phyloP scores from a whole-genome alignment of 2,329 filamentous ascomycete genomes.

The Albifimbria verrucaria region DNA sequence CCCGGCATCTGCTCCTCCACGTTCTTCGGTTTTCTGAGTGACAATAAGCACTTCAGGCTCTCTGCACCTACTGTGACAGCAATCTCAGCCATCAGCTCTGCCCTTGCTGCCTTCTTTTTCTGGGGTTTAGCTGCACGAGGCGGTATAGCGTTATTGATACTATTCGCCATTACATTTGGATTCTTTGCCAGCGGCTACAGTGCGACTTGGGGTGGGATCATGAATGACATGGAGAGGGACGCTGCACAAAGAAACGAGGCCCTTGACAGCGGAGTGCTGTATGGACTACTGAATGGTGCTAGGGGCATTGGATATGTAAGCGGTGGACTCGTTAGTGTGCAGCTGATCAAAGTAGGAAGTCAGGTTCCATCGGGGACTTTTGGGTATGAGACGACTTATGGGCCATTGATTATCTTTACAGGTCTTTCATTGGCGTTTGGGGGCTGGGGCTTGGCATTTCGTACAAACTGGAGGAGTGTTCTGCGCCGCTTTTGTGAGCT shows the following conservation, averaged over 20 bases:
- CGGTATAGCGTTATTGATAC: conserved; percentile 7
- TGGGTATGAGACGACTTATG: conserved; percentile 10
- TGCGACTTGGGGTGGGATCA: conserved; percentile 14
- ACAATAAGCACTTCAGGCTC: conserved; percentile 7
- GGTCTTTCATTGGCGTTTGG: conserved; percentile 11
- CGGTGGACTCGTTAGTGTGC: conserved; percentile 10
- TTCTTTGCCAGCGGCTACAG: conserved; percentile 15
- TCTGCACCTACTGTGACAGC: conserved; percentile 6
- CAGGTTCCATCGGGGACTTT: background rate
- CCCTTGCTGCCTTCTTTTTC: conserved; percentile 10
- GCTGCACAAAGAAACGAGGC: conserved; percentile 10
- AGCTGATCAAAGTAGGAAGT: conserved; percentile 9
- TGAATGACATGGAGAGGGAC: conserved; percentile 11
- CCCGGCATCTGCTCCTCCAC: conserved; percentile 10
- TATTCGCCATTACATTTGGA: conserved; percentile 13
- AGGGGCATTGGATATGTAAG: conserved; percentile 12
- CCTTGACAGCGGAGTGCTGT: conserved; percentile 10
- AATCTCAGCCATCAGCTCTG: conserved; percentile 8
- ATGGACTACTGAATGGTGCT: conserved; percentile 12
- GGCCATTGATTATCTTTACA: conserved; percentile 14
- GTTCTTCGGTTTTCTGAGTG: conserved; percentile 11
- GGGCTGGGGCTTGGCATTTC: too few species aligned
- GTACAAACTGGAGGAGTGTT: too few species aligned
- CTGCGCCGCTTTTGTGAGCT: too few species aligned
- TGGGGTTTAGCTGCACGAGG: conserved; percentile 12